Conservation (phyloP, 768 basidiomycete genomes). For the Podaxis sp. region DNA sequence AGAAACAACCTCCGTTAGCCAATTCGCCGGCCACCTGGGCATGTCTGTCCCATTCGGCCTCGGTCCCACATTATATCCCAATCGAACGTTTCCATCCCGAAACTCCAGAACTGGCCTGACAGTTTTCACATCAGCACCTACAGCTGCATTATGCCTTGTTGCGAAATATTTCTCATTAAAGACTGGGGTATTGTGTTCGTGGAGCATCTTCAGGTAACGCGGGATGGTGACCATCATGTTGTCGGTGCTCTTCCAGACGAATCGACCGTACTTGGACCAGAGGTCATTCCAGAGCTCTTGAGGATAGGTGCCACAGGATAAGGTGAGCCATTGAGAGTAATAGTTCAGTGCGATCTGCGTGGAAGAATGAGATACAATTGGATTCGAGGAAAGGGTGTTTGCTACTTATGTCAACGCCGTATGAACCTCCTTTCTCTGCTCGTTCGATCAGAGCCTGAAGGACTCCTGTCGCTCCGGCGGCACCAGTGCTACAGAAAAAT, state of each 20-base stretch:
- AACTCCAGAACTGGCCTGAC: slow-evolving; percentile 20
- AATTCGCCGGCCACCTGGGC: slow-evolving; percentile 19
- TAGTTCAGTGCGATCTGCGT: slow-evolving; percentile 21
- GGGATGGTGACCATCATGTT: slow-evolving; percentile 18
- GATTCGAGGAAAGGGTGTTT: neutral
- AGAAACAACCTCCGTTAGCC: slow-evolving; percentile 16
- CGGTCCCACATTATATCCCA: slow-evolving; percentile 19
- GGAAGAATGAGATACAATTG: neutral
- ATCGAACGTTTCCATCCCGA: slow-evolving; percentile 11
- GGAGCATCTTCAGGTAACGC: slow-evolving; percentile 11
- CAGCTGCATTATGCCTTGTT: slow-evolving; percentile 15
- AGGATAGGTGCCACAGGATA: slow-evolving; percentile 17
- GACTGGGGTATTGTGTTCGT: slow-evolving; percentile 9
- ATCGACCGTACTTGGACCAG: slow-evolving; percentile 15
- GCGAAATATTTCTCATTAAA: slow-evolving; percentile 19
- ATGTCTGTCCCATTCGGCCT: slow-evolving; percentile 20
- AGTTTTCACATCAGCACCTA: slow-evolving; percentile 14
- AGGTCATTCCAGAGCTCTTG: slow-evolving; percentile 18
- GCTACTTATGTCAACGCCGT: slow-evolving; percentile 16
- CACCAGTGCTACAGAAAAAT: slow-evolving; percentile 15
- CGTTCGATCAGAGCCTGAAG: slow-evolving; percentile 17
- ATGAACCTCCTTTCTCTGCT: slow-evolving; percentile 19
- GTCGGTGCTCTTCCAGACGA: slow-evolving; percentile 16
- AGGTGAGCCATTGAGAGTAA: slow-evolving; percentile 23
- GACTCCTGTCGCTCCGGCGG: slow-evolving; percentile 16